Base-by-base conservation (phyloP, 1,284 basidiomycete species). In the Malassezia equina region DNA sequence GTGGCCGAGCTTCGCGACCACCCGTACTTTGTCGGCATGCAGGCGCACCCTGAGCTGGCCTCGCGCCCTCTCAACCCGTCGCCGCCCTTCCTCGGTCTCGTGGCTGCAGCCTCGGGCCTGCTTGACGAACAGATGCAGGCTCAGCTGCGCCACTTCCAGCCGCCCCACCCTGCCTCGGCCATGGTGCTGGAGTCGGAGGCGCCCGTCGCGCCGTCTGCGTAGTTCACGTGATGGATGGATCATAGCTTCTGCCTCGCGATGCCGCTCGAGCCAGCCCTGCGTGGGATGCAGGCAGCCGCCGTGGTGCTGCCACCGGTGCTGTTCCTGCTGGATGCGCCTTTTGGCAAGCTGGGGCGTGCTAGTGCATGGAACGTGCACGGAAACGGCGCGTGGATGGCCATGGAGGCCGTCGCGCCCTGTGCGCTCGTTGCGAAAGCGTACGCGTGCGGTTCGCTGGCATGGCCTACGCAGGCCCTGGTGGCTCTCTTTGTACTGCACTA, bases 1-100 rank as follows among this genome's bases (percentile, higher is more conserved):
- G 83, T 94, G 57, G 80, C 93, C 55, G 93, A 99, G 78, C 77
- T 96, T 42, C 53, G 57, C 19, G 89, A 88, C 71, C 93, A 99
- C 77, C 89, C 90, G 1, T 99, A 84, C 81, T 98, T 93, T 76
- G 80, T 95, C 52, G 94, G 84, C 40, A 80, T 98, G 55, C 93
- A 99, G 78, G 90, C 94, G 0, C 93, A 99, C 72, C 93, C 93
- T 3, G 93, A 99, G 76, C 93, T 99, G 78, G 96, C 91, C 78
- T 93, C 93, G 19, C 84, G 93, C n/a, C 93, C 93, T 2, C 80
- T 99, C 48, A 98, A 99, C 78, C 94, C 93, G 0, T 94, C 90
- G 0, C 93, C 93, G 3, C 86, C 90, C 0, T 98, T 95, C 84
- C 84, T 99, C 32, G 94, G 94, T 13, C 86, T 99, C 71, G 82